These are phyloP conservation scores for Bolboschoenus planiculmis DNA, from an alignment of 176 grass and related monocot genomes.

Conservation along the genomic window DNA sequence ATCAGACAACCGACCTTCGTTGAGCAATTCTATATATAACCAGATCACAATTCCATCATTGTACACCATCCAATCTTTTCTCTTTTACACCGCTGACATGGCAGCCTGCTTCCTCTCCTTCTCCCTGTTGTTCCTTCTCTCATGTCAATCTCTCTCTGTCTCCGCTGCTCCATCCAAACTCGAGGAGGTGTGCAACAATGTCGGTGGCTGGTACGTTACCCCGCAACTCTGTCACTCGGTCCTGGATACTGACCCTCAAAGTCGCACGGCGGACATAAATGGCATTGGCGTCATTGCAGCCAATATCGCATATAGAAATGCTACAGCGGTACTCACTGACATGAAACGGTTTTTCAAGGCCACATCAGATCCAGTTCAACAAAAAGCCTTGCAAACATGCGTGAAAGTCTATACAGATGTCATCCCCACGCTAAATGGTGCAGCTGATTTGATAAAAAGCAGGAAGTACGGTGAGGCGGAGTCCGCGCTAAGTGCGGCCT, in stretches of 20 bases:
- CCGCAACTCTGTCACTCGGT: neutral
- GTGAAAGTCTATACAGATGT: neutral
- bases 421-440: neutral
- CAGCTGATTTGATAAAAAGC: neutral
- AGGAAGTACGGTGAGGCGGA: neutral
- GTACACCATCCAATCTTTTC: neutral
- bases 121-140: neutral
- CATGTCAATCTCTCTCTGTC: neutral
- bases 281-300: neutral
- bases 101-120: neutral
- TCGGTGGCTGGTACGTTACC: neutral
- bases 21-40: neutral
- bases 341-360: neutral
- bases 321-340: neutral
- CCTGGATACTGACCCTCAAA: neutral
- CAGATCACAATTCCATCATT: neutral
- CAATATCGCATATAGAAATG: neutral
- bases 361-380: neutral
- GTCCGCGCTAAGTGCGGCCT: neutral
- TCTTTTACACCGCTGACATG: too few relatives aligned
- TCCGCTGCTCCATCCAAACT: neutral
- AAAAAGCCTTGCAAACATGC: neutral
- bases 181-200: neutral
- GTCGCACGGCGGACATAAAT: neutral
- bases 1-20: neutral